phyloP scores from a whole-genome alignment of 768 basidiomycete genomes.

The Lactarius trivialis region DNA sequence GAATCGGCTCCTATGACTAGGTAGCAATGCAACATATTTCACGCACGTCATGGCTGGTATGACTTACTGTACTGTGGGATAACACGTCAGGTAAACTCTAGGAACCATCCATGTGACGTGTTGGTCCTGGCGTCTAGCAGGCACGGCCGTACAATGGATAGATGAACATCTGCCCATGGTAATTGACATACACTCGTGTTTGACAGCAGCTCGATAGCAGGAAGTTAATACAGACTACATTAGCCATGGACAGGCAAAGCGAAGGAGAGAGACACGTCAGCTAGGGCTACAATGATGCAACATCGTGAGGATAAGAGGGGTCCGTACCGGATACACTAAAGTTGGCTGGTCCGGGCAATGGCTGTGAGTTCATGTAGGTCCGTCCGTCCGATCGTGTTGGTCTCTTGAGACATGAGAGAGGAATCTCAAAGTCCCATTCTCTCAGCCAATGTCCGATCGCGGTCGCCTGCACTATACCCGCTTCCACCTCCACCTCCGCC shows the following conservation, averaged over 20 bases:
- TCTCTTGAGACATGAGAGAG: constrained; percentile 16
- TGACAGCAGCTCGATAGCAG: constrained; percentile 24
- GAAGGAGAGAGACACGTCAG: constrained; percentile 27
- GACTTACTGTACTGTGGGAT: background rate
- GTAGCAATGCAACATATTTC: background rate
- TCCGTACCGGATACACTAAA: constrained; percentile 37
- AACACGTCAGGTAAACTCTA: background rate
- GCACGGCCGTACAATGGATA: background rate
- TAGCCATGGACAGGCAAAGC: constrained; percentile 21
- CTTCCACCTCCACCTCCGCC: constrained; percentile 39
- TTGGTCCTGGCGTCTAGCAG: background rate
- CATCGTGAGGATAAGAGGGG: constrained; percentile 13
- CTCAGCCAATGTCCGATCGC: constrained; percentile 80
- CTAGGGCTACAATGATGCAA: constrained; percentile 27
- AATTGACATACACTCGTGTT: constrained; percentile 29
- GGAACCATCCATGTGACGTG: background rate
- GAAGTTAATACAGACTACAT: constrained; percentile 33
- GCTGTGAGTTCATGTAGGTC: constrained; percentile 23
- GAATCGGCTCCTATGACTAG: background rate
- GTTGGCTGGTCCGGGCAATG: constrained; percentile 17
- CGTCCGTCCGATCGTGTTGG: constrained; percentile 22
- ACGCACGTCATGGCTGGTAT: background rate
- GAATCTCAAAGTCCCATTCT: constrained; percentile 63
- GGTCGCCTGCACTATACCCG: constrained; percentile 22
- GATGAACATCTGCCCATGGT: constrained; percentile 4